A percentile compares a stretch with the other conserved stretches of the same genome.
These are phyloP conservation scores for Dactylorhiza incarnata DNA, from an alignment of 106 monocot genomes.

Conservation along the genomic window DNA sequence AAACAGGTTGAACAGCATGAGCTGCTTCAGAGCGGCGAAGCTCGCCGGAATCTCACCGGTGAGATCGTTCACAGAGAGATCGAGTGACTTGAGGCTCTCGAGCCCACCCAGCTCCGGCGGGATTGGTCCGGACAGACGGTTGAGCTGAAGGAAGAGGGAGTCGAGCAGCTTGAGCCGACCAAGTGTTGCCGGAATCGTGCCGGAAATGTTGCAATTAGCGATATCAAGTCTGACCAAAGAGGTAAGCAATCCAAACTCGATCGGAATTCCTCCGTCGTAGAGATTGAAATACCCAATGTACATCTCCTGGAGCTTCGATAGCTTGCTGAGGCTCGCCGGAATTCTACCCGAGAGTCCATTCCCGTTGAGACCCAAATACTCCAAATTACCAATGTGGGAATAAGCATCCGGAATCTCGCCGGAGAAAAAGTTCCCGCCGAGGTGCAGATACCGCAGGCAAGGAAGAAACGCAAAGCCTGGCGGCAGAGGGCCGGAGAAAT, in stretches of 20 bases:
- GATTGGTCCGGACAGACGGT: slow-evolving; percentile 47
- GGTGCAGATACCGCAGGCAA: slow-evolving; percentile 45
- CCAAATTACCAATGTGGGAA: slow-evolving; percentile 26
- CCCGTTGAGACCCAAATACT: slow-evolving; percentile 74
- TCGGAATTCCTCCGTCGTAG: slow-evolving; percentile 65
- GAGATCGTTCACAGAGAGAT: slow-evolving; percentile 73
- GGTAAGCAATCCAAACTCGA: slow-evolving; percentile 44
- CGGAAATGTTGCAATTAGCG: slow-evolving; percentile 48
- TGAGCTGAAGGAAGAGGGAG: slow-evolving; percentile 52
- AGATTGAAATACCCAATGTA: slow-evolving; percentile 71
- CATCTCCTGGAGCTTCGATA: slow-evolving; percentile 35
- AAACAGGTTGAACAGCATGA: slow-evolving; percentile 59
- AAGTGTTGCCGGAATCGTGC: slow-evolving; percentile 42
- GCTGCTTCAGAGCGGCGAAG: slow-evolving; percentile 30
- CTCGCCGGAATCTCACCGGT: slow-evolving; percentile 55
- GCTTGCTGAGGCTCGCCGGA: slow-evolving; percentile 32
- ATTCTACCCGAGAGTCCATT: slow-evolving; percentile 47
- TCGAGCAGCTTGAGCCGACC: slow-evolving; percentile 42
- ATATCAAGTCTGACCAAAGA: slow-evolving; percentile 46
- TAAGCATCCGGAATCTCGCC: slow-evolving; percentile 54
- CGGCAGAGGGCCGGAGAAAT: slow-evolving; percentile 63
- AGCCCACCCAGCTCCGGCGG: slow-evolving; percentile 59
- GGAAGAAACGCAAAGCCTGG: slow-evolving; percentile 5
- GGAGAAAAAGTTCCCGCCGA: slow-evolving; percentile 77
- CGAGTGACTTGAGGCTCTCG: slow-evolving; percentile 41